Evolutionary conservation across 1,284 basidiomycete species (phyloP).

Genomic region (Papiliotrema nemorosa): DNA sequence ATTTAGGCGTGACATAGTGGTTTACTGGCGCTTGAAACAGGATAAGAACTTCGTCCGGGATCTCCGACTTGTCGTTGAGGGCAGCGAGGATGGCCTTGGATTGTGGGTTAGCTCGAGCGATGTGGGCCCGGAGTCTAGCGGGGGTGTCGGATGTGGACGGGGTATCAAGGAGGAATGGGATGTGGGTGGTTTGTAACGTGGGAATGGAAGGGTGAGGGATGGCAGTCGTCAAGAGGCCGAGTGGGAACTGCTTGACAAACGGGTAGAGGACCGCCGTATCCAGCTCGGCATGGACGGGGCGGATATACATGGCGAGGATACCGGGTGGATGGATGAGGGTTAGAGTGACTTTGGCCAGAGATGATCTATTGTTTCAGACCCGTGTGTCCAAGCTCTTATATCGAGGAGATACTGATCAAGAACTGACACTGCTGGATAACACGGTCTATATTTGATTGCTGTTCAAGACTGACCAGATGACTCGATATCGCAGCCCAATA

Average conservation of each 20-base stretch:
- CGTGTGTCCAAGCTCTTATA: not conserved
- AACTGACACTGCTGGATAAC: too few species aligned
- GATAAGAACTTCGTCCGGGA: slow-evolving; percentile 41
- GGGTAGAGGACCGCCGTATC: slow-evolving; percentile 44
- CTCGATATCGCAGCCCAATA: too few species aligned
- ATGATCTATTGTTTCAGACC: not conserved
- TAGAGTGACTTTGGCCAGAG: not conserved
- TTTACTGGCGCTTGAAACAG: slow-evolving; percentile 45
- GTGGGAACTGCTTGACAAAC: slow-evolving; percentile 49
- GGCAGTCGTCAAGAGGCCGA: slow-evolving; percentile 51
- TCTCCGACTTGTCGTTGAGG: not conserved
- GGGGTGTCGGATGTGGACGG: slow-evolving; percentile 13
- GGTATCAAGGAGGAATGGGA: slow-evolving; percentile 51
- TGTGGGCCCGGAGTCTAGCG: slow-evolving; percentile 40
- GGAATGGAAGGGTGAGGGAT: slow-evolving; percentile 35
- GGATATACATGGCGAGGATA: slow-evolving; percentile 52
- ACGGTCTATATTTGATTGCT: too few species aligned
- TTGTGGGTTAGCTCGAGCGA: slow-evolving; percentile 48
- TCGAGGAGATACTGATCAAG: too few species aligned
- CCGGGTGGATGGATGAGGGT: not conserved
- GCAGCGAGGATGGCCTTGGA: slow-evolving; percentile 33
- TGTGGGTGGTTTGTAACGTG: slow-evolving; percentile 51
- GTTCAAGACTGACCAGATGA: too few species aligned
- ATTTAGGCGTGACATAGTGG: slow-evolving; percentile 46
- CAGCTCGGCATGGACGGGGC: slow-evolving; percentile 49